Evolutionary conservation across 495 filamentous ascomycete genomes (phyloP), one percentile per base, ranked within the genome.

Genomic region (Rhizodiscina lignyota): DNA sequence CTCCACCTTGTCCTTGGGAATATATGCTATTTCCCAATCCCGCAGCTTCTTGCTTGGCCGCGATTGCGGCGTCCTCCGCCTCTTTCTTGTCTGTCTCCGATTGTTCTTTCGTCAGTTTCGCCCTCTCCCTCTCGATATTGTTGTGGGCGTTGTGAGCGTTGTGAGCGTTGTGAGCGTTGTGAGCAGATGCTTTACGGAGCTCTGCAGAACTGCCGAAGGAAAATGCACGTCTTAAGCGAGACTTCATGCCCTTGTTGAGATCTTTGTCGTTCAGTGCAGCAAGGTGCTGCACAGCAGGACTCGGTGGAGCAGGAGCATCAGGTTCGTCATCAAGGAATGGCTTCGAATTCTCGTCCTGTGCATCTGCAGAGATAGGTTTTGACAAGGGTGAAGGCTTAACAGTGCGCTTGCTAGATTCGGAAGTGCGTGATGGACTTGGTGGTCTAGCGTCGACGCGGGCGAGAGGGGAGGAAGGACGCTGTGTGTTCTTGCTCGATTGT

Each of bases 171-270:
- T 6, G 8, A 6, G 24, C 24, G 39, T 72, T 73, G 43, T 76
- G 78, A 4, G 72, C 71, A 11, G 74, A 83, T 2, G 74, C 66
- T 43, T 80, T 81, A 35, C 83, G 67, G 24, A 99, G 68, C 52
- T 99, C 91, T 6, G 86, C 83, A 28, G 87, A 82, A 52, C 91
- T 94, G 15, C 89, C 86, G 56, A 99, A 99, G 0, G 91, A 96
- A 53, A 99, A 94, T 2, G 89, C 89, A 49, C 89, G 72, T 38
- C 89, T 68, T 31, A 99, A 60, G 34, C 87, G 68, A n/a, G 79
- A 85, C 38, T 91, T 91, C 59, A 94, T 87, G 36, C 74, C 83
- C 38, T 76, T 77, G 45, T 68, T 72, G 1, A 63, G 56, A 21
- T 75, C 75, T 44, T 75, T 83, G 38, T 87, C 82, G 32, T 72